These are phyloP conservation scores for Mrakia frigida DNA, from an alignment of 768 basidiomycete genomes.

Conservation along the genomic window DNA sequence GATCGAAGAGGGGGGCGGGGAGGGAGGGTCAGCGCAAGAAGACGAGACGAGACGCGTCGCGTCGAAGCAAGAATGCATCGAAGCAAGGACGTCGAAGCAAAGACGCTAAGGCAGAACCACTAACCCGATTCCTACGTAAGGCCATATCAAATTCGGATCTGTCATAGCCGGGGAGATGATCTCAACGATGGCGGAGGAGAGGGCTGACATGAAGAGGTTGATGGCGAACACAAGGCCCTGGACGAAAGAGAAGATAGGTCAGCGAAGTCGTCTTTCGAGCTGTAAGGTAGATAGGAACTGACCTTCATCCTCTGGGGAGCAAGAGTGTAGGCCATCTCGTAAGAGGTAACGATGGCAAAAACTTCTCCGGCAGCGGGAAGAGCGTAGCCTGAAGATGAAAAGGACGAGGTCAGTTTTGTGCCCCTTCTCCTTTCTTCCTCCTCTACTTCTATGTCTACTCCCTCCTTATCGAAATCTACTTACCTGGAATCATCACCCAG, in stretches of 20 bases:
- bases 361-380: slow-evolving; percentile 43
- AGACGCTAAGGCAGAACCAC: background rate
- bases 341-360: slow-evolving; percentile 42
- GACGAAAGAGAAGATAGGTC: background rate
- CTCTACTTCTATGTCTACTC: background rate
- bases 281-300: background rate
- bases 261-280: no score
- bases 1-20: background rate
- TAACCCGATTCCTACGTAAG: slow-evolving; percentile 14
- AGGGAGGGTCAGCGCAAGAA: background rate
- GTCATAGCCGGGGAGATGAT: slow-evolving; percentile 34
- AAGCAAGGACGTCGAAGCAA: background rate
- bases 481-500: slow-evolving; percentile 36
- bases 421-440: background rate
- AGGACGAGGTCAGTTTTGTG: background rate
- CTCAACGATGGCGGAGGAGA: slow-evolving; percentile 39
- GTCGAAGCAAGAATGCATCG: background rate
- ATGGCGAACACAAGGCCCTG: no score
- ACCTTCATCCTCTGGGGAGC: slow-evolving; percentile 36
- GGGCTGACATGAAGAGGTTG: slow-evolving; percentile 37
- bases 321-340: slow-evolving; percentile 44
- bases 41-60: background rate
- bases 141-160: slow-evolving; percentile 44
- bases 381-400: slow-evolving; percentile 34
- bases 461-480: no score